Base-by-base conservation (phyloP, 2,329 filamentous ascomycete species). In the Macrophomina tecta region DNA sequence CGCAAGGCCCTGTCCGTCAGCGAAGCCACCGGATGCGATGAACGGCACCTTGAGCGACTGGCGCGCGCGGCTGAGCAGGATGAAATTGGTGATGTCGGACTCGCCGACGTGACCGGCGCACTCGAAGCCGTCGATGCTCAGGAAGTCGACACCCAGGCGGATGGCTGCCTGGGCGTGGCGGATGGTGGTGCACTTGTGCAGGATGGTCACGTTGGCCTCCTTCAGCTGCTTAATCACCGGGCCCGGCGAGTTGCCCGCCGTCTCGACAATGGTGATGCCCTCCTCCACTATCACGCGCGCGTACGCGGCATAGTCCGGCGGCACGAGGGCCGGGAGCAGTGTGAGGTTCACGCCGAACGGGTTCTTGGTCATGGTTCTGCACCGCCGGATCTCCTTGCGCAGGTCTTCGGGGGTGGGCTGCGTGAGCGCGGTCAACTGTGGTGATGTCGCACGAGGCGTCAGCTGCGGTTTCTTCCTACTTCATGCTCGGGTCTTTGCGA, bases 101-200 rank as follows among this genome's bases (percentile, higher is more conserved):
- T 95, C 92, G 77, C 92, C 92, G 65, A 95, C 92, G 82, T 95
- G 92, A 71, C 89, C 95, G 51, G 93, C 95, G 82, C 95, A 99
- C 81, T 99, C 95, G 77, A 99, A 98, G 51, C 95, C 95, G 77
- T 99, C 95, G 73, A 99, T 98, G 71, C 90, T 94, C 67, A 99
- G 82, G 81, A 99, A 98, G 80, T 99, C 95, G 4, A 97, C 95
- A 70, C 95, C 95, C 46, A 98, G 89, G 81, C 97, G 97, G 68
- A 97, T 86, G 58, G 95, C 95, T 71, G 91, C 93, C 79, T 93
- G 88, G 23, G 95, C 95, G 78, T 99, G 95, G 65, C 93, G 85
- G 81, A 99, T 97, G 5, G 93, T 96, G 8, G 95, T 99, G 84
- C 95, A 98, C 83, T 99, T 99, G 87, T 99, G 95, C 66, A 99